Base-by-base conservation (phyloP, 2,329 filamentous ascomycete species). In the Penicillium sp. region DNA sequence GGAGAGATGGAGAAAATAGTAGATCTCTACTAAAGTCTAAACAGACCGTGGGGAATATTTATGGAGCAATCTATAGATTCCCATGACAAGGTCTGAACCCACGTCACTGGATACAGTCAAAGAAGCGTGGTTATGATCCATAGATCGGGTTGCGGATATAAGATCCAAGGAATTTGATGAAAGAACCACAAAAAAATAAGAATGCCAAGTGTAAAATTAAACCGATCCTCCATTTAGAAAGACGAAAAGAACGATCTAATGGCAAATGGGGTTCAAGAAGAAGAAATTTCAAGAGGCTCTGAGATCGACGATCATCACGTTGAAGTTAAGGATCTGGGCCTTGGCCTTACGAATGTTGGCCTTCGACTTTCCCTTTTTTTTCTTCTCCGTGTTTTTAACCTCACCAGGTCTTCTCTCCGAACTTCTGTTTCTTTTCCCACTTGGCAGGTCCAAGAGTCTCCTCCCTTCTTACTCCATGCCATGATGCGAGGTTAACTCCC, bases 361-460 rank as follows among this genome's bases (percentile, higher is more conserved):
- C 43, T 26, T 56, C 61, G 60, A 43, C 53, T 35, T 11, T 48
- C 51, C 57, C 47, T 56, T 51, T 48, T 32, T 38, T 38, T 23
- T 50, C 36, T 50, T 47, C 51, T 50, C 38, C 35, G 41, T 30
- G 29, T 55, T 49, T 50, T 59, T 58, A 45, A 55, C 47, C 58
- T 61, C 49, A 60, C 44, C 58, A 55, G 55, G 47, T 51, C 38
- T 45, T 50, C 49, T 35, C 8, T 11, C 40, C 13, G 13, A 18
- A 30, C 26, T 16, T 34, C 29, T 13, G 16, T 30, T 7, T 49
- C 27, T 26, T 26, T 19, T 47, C 38, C 6, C 32, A 52, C 59
- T 59, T 63, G 62, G 61, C 62, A 51, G 62, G 62, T 40, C 60
- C 62, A 64, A 58, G 55, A 44, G 53, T 62, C 46, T 55, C 42